Conservation (phyloP, 2,329 filamentous ascomycete genomes). For the Pleoardoris graminearum region DNA sequence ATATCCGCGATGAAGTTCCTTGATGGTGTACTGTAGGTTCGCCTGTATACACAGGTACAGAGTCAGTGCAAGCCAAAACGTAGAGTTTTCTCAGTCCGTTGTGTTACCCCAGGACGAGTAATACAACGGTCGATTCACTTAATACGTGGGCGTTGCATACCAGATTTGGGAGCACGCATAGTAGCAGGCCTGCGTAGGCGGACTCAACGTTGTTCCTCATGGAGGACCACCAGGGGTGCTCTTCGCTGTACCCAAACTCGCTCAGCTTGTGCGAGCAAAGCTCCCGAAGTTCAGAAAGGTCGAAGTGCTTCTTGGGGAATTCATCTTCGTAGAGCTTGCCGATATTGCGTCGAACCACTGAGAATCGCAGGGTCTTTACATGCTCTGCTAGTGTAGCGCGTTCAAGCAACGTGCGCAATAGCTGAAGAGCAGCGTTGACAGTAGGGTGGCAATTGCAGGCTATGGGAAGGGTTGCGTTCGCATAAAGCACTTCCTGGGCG, state of each 20-base stretch:
- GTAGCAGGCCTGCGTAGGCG: constrained; percentile 25
- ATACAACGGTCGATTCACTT: neutral
- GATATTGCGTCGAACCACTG: constrained; percentile 21
- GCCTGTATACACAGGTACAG: neutral
- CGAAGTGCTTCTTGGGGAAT: constrained; percentile 16
- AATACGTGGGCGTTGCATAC: neutral
- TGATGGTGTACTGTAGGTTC: constrained; percentile 24
- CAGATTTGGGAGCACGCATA: constrained; percentile 25
- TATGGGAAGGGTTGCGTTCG: constrained; percentile 17
- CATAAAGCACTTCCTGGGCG: constrained; percentile 24
- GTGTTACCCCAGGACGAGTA: neutral
- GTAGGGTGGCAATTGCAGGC: constrained; percentile 22
- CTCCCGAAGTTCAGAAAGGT: constrained; percentile 16
- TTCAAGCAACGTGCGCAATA: constrained; percentile 27
- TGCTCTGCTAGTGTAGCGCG: constrained; percentile 26
- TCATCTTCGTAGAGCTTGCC: constrained; percentile 18
- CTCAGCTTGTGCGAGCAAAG: constrained; percentile 14
- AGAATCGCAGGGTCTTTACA: constrained; percentile 21
- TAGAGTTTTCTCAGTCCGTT: neutral
- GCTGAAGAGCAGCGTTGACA: constrained; percentile 20
- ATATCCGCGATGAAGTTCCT: constrained; percentile 22
- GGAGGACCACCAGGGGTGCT: constrained; percentile 22
- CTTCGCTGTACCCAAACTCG: constrained; percentile 14
- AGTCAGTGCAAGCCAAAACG: neutral
- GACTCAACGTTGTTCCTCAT: constrained; percentile 29